phyloP scores from a whole-genome alignment of 2,329 filamentous ascomycete species.

The Aspergillus puulaauensis region DNA sequence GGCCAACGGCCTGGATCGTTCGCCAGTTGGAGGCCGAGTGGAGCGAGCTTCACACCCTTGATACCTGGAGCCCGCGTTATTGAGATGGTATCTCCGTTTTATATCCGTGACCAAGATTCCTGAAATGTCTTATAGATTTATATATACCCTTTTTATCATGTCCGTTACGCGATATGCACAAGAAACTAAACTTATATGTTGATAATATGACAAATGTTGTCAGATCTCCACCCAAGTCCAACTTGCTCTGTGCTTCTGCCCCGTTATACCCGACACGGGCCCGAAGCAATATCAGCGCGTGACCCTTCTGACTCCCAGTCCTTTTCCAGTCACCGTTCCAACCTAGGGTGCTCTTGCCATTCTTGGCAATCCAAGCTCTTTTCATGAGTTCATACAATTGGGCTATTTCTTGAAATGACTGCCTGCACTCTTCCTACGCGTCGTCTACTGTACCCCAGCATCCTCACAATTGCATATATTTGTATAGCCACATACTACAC shows the following conservation, averaged over 20 bases:
- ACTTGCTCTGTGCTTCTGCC: not conserved
- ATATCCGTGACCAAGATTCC: not conserved
- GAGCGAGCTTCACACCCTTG: slow-evolving; percentile 25
- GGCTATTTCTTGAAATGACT: no score
- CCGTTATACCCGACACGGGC: not conserved
- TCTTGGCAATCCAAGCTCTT: not conserved
- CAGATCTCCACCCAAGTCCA: not conserved
- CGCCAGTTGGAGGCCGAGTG: slow-evolving; percentile 29
- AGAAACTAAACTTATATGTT: not conserved
- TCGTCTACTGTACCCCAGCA: not conserved
- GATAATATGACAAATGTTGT: not conserved
- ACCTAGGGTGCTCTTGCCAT: not conserved
- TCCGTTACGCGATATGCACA: not conserved
- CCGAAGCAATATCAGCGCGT: not conserved
- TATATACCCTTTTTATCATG: not conserved
- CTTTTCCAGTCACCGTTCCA: not conserved
- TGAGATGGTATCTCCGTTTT: not conserved
- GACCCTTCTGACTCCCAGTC: not conserved
- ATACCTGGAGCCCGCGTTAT: slow-evolving; percentile 10
- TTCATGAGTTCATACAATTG: no score
- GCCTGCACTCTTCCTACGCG: not conserved
- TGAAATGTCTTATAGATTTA: not conserved
- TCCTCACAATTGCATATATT: not conserved
- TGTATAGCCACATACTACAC: not conserved
- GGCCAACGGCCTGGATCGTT: slow-evolving; percentile 34